phyloP scores from a whole-genome alignment of 176 grass and related monocot species.

The Oryza longistaminata region DNA sequence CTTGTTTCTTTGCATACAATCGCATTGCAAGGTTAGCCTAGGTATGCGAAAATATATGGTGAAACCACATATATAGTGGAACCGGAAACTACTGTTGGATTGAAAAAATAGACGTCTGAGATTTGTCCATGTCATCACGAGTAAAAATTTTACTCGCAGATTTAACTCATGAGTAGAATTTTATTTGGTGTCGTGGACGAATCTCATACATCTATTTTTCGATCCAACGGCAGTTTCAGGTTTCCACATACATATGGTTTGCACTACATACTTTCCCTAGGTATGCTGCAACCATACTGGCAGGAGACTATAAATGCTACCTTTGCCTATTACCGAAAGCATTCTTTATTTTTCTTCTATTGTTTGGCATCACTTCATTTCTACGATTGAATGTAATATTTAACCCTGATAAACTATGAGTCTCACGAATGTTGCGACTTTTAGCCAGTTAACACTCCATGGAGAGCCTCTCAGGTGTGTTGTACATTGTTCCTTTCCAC shows the following conservation, averaged over 20 bases:
- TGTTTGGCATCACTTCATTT: not conserved
- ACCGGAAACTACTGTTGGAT: too few relatives aligned
- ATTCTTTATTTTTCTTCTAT: not conserved
- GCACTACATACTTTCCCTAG: not conserved
- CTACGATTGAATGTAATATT: not conserved
- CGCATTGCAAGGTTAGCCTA: not conserved
- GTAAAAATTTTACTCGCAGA: too few relatives aligned
- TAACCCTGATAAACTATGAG: not conserved
- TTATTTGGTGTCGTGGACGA: too few relatives aligned
- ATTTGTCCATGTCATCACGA: too few relatives aligned
- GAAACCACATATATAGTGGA: too few relatives aligned
- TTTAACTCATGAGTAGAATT: too few relatives aligned
- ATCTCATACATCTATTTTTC: too few relatives aligned
- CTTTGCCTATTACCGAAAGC: not conserved
- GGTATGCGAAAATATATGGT: not conserved
- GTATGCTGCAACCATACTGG: not conserved
- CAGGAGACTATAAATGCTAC: not conserved
- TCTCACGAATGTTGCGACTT: constrained; percentile 40
- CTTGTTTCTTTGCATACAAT: not conserved
- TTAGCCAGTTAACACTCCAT: constrained; percentile 59
- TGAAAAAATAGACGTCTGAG: too few relatives aligned
- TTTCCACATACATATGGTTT: too few relatives aligned
- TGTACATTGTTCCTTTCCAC: not conserved
- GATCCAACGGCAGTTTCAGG: too few relatives aligned
- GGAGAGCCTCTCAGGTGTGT: constrained; percentile 76